These are phyloP conservation scores for Takakia lepidozioides DNA, from an alignment of 225 moss, liverwort and hornwort species.

Conservation along the genomic window DNA sequence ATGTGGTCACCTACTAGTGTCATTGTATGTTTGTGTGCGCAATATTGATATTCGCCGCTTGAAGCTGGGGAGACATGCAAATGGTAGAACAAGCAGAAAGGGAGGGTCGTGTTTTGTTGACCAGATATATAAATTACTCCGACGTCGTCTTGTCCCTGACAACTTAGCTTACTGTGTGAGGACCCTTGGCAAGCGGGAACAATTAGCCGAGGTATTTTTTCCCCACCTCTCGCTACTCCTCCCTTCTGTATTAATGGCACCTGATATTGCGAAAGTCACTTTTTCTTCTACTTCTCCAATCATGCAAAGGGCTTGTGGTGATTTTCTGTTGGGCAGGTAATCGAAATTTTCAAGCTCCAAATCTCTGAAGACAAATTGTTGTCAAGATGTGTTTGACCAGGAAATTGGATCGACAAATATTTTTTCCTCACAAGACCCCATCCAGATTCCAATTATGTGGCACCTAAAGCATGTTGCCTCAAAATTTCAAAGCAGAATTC, in stretches of 20 bases:
- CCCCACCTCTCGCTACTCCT: background rate
- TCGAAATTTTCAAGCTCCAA: constrained; percentile 60
- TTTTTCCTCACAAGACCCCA: no score
- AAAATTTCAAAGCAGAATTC: no score
- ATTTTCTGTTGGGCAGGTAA: constrained; percentile 26
- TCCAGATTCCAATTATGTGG: no score
- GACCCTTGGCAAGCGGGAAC: constrained; percentile 78
- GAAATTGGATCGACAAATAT: no score
- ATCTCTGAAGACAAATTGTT: constrained; percentile 73
- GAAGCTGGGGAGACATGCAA: constrained; percentile 37
- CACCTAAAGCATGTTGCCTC: no score
- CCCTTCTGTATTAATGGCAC: background rate
- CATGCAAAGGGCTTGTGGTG: no score
- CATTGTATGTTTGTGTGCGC: no score
- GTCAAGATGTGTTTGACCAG: constrained; percentile 91
- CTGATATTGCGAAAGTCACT: no score
- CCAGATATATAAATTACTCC: constrained; percentile 80
- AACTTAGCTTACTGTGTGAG: constrained; percentile 75
- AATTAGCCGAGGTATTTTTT: constrained; percentile 68
- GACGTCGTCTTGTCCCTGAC: constrained; percentile 69
- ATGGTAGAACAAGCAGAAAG: constrained; percentile 74
- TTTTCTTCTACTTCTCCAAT: background rate
- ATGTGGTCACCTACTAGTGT: no score
- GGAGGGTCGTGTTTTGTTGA: constrained; percentile 79
- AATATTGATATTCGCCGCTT: no score